Conservation (phyloP, 176 grass and related monocot genomes). For the Raddia guianensis region DNA sequence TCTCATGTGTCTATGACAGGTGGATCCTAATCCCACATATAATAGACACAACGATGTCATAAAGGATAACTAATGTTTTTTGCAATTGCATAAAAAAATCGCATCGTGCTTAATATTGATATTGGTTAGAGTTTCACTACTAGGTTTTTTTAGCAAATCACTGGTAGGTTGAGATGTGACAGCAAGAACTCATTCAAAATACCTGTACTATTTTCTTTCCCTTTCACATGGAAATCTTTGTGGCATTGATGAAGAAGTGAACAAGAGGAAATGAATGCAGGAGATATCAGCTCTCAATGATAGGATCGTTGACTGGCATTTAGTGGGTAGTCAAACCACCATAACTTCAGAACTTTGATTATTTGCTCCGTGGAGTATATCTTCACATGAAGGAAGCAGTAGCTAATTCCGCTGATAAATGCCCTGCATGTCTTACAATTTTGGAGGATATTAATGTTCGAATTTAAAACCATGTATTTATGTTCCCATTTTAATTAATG, state of each 20-base stretch:
- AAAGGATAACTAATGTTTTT: too few species aligned
- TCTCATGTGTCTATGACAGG: too few species aligned
- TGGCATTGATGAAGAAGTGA: conserved; percentile 35
- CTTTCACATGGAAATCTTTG: conserved; percentile 27
- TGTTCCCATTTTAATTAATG: neutral
- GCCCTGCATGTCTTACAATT: neutral
- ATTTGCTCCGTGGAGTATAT: neutral
- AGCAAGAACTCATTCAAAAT: conserved; percentile 34
- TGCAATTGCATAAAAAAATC: too few species aligned
- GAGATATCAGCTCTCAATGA: conserved; percentile 15
- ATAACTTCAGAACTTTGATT: neutral
- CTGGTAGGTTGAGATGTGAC: conserved; percentile 25
- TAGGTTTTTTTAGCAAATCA: too few species aligned
- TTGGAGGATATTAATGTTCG: neutral
- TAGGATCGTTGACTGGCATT: conserved; percentile 33
- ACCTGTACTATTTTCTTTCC: neutral
- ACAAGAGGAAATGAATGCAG: conserved; percentile 35
- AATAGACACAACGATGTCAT: too few species aligned
- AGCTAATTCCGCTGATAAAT: neutral
- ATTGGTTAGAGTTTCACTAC: too few species aligned
- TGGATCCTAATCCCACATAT: too few species aligned
- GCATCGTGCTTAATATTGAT: too few species aligned
- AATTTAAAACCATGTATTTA: neutral
- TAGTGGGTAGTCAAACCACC: conserved; percentile 8
- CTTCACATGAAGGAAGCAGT: neutral